Conservation (phyloP, 208 protist species). For the Trypanosomatidae sp. region DNA sequence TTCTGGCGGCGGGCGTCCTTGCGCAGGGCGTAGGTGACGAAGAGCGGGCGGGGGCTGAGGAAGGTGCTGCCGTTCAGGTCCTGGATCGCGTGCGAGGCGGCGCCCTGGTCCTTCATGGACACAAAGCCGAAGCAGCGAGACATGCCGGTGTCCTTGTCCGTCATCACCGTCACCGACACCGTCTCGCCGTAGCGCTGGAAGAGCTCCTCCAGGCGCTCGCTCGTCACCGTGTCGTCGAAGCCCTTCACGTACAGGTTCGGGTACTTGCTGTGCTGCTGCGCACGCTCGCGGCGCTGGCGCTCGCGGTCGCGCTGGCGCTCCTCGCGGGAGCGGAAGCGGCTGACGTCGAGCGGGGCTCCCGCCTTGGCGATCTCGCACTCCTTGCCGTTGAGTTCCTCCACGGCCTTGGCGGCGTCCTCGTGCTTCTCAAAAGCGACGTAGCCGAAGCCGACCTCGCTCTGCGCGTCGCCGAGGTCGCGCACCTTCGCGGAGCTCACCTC, state of each 20-base stretch:
- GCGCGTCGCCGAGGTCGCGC: constrained; percentile 88
- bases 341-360: constrained; percentile 93
- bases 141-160: constrained; percentile 90
- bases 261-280: constrained; percentile 92
- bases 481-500: constrained; percentile 97
- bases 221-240: constrained; percentile 97
- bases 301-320: constrained; percentile 93
- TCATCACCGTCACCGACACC: constrained; percentile 96
- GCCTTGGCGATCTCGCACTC: constrained; percentile 76
- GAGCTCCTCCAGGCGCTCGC: constrained; percentile 93
- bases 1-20: constrained; percentile 95
- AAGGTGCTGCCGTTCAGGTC: constrained; percentile 97
- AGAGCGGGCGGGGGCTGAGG: constrained; percentile 96
- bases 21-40: constrained; percentile 97
- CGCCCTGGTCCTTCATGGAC: constrained; percentile 95
- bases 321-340: constrained; percentile 95
- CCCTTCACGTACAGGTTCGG: constrained; percentile 99
- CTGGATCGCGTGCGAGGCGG: constrained; percentile 95
- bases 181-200: constrained; percentile 98
- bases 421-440: constrained; percentile 97
- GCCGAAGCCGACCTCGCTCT: constrained; percentile 92
- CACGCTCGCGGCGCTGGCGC: constrained; percentile 88
- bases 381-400: constrained; percentile 90
- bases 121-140: constrained; percentile 98
- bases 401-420: constrained; percentile 90